Conservation (phyloP, 179 eudicot species). For the Patellifolia procumbens region DNA sequence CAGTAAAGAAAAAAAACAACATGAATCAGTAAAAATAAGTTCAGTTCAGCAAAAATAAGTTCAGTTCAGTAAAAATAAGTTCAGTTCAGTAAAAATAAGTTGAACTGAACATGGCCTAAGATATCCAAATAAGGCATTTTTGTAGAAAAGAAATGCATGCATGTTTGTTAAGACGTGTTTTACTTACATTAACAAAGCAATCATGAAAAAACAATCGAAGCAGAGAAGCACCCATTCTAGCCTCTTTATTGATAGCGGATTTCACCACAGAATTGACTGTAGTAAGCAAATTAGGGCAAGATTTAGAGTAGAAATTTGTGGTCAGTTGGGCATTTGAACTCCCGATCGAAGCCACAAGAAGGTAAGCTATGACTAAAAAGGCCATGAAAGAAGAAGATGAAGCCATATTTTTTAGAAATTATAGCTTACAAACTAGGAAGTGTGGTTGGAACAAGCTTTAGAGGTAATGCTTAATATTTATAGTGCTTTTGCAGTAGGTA, state of each 20-base stretch:
- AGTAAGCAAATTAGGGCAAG: conserved; percentile 52
- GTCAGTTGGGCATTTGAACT: conserved; percentile 64
- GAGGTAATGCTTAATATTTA: background rate
- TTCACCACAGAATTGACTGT: conserved; percentile 45
- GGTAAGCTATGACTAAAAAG: conserved; percentile 10
- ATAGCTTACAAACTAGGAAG: background rate
- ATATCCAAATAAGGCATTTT: background rate
- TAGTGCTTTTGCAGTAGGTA: background rate
- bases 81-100: too few relatives aligned
- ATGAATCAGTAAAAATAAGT: too few relatives aligned
- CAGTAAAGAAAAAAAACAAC: too few relatives aligned
- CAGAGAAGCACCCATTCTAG: conserved; percentile 83
- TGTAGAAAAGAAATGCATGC: background rate
- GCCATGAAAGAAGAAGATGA: conserved; percentile 9
- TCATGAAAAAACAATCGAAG: conserved; percentile 77
- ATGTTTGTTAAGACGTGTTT: background rate
- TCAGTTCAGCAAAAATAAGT: too few relatives aligned
- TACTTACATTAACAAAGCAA: conserved; percentile 47
- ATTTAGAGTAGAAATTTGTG: conserved; percentile 45
- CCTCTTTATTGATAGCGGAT: conserved; percentile 55
- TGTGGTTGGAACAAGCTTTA: background rate
- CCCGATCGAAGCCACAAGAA: conserved; percentile 39
- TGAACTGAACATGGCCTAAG: too few relatives aligned
- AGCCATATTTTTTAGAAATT: conserved; percentile 1
- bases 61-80: too few relatives aligned